Evolutionary conservation across 225 moss, liverwort and hornwort genomes (phyloP), one percentile per base, ranked within the genome.

Genomic region (Sphagnum tenellum): DNA sequence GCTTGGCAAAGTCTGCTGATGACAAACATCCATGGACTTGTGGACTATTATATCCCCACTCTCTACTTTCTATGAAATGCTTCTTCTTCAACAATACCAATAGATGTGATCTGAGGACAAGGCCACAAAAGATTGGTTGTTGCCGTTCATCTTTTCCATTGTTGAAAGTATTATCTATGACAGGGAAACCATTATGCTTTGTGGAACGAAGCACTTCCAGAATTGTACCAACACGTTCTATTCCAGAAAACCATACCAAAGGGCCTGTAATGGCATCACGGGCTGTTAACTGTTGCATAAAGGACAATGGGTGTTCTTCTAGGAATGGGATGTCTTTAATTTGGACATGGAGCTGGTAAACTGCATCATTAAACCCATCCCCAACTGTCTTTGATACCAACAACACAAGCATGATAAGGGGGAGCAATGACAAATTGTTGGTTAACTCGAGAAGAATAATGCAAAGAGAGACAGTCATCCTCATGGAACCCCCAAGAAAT

Each of bases 401-500:
- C 56, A 84, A 77, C 13, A 77, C 80, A 9, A 84, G 51, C 83
- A 84, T 84, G 12, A 84, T 77, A 10, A 84, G 74, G 5, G 83
- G 83, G 65, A 84, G 80, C 80, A 79, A 66, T 50, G 9, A 44
- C 60, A 84, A 46, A 62, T 75, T 77, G 80, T 84, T 80, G 61
- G 83, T 84, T 49, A 84, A 74, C 67, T 84, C 83, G 66, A 84
- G 49, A 7, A 84, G 70, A 58, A 84, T 80, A 55, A 84, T 72
- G 55, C 79, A 77, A 55, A 84, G 55, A 46, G 83, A 79, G 9
- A 79, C 83, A 3, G 83, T 84, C 83, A 77, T 79, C 68, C 83
- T 74, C 83, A 84, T 84, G 3, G 83, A 84, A 44, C 83, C 83
- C 67, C 83, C 83, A 48, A 84, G 58, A 64, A 84, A 79, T 2